Evolutionary conservation across 1,284 basidiomycete species (phyloP).

Genomic region (Heterobasidion irregulare): DNA sequence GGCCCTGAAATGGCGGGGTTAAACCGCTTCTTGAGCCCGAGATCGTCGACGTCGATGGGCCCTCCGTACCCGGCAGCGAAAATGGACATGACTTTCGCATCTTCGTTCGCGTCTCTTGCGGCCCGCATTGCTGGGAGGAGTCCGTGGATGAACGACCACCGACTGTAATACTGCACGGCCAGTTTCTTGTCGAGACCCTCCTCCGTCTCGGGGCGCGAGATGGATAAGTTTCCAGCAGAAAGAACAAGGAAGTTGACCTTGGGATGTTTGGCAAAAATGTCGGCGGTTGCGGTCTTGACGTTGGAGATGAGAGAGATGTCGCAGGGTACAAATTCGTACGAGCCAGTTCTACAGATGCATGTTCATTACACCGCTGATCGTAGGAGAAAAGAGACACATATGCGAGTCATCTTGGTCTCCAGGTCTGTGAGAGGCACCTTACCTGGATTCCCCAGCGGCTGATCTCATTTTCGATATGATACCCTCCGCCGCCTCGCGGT

Average conservation of each 20-base stretch:
- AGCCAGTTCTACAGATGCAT: conserved; percentile 2
- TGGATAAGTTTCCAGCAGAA: conserved; percentile 23
- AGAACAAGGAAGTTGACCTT: conserved; percentile 28
- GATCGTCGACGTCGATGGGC: neutral
- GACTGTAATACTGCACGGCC: conserved; percentile 20
- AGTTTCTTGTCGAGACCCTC: conserved; percentile 21
- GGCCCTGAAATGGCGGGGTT: too few species aligned
- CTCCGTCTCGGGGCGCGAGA: conserved; percentile 7
- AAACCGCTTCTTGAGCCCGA: too few species aligned
- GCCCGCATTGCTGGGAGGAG: conserved; percentile 17
- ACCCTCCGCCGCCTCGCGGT: conserved; percentile 23
- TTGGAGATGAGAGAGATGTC: conserved; percentile 27
- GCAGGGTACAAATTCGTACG: conserved; percentile 27
- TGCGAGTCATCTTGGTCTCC: neutral
- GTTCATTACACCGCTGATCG: neutral
- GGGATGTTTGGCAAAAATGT: conserved; percentile 17
- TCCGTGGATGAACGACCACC: conserved; percentile 22
- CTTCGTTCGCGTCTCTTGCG: conserved; percentile 17
- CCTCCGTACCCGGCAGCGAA: conserved; percentile 13
- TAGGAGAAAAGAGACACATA: neutral
- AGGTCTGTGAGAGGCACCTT: neutral
- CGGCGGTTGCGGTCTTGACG: conserved; percentile 18
- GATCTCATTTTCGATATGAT: conserved; percentile 20
- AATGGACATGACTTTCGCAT: conserved; percentile 19
- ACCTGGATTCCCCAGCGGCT: conserved; percentile 4